Base-by-base conservation (phyloP, 495 filamentous ascomycete species). In the Penicillium atrosanguineum region DNA sequence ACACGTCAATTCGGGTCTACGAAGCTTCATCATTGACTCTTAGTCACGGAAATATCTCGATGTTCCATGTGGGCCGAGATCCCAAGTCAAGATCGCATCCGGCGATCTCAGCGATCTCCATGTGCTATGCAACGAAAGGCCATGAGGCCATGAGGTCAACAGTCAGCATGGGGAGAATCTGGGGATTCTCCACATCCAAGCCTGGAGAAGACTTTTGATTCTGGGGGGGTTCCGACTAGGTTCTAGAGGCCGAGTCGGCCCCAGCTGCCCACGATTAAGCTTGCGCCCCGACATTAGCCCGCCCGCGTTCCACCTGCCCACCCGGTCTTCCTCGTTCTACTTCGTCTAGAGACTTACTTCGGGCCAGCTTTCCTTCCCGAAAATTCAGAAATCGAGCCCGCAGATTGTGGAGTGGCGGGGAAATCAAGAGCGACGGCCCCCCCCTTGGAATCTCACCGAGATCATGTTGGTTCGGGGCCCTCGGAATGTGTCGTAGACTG, bases 281-380 rank as follows among this genome's bases (percentile, higher is more conserved):
- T 20, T 23, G 20, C 8, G 31, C 26, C 37, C 31, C 31, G 26
- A 38, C 20, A 31, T 21, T 26, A 44, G 23, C 20, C 7, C 44
- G 42, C 20, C 14, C 14, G 19, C 26, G 14, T 29, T 46, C 44
- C 44, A 46, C 44, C 18, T 21, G 23, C 26, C 26, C 42, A 9
- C 28, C n/a, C 23, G 23, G 5, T 15, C 36, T 11, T 7, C 14
- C 16, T 18, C 23, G 14, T n/a, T 34, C 43, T 19, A 25, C 19
- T 37, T 6, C n/a, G 9, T n/a, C n/a, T 40, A 7, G 31, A 11
- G 31, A 34, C 20, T 20, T 19, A 15, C 21, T 37, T 50, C 53
- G 53, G 53, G 23, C 40, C 16, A 9, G 41, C 26, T 55, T 55
- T 50, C 52, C 46, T 6, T 55, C 31, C 52, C 28, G 38, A 43